Percentiles rank a stretch among this genome's conserved stretches.
phyloP scores from a whole-genome alignment of 345 rosid genomes.

The Xanthoceras sorbifolium region DNA sequence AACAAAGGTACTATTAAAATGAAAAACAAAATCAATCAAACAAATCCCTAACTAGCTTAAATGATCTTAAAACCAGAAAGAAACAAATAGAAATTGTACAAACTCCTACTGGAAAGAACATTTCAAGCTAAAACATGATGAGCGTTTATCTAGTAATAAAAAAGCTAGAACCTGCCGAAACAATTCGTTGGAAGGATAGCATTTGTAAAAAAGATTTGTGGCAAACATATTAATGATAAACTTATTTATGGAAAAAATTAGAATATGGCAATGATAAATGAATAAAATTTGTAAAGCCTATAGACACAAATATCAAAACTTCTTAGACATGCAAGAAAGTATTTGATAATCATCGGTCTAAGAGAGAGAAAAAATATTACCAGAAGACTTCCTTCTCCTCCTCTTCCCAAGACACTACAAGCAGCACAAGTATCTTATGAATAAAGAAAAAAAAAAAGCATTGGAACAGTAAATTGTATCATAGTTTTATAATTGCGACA shows the following conservation, averaged over 20 bases:
- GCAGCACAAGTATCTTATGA: slow-evolving; percentile 34
- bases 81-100: background rate
- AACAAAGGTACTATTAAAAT: background rate
- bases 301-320: slow-evolving; percentile 6
- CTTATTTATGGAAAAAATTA: background rate
- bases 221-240: background rate
- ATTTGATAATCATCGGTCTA: background rate
- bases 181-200: background rate
- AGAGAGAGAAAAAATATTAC: slow-evolving; percentile 34
- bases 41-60: background rate
- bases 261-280: background rate
- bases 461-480: background rate
- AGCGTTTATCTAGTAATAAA: background rate
- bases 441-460: slow-evolving; percentile 17
- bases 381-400: slow-evolving; percentile 60
- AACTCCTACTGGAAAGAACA: background rate
- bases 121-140: background rate
- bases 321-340: slow-evolving; percentile 2
- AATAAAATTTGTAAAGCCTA: background rate
- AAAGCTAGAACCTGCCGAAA: background rate
- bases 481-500: slow-evolving; percentile 5
- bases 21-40: background rate
- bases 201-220: background rate
- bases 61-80: background rate
- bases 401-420: slow-evolving; percentile 76